Percentiles rank a stretch among this genome's conserved stretches.
These are phyloP conservation scores for Isoetes engelmannii DNA, from an alignment of 83 land plant genomes.

Conservation along the genomic window DNA sequence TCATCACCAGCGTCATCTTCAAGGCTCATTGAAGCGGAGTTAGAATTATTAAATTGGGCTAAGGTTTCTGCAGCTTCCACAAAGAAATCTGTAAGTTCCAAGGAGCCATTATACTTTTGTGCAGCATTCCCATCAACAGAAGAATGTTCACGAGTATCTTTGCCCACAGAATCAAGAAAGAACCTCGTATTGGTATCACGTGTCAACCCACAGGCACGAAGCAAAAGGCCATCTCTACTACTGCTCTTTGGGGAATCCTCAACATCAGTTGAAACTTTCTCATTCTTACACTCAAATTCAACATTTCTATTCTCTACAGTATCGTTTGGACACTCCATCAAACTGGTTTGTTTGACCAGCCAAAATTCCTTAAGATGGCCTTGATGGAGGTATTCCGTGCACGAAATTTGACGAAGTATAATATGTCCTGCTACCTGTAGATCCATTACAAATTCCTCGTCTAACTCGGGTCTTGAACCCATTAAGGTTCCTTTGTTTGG, in stretches of 20 bases:
- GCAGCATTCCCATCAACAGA: not conserved
- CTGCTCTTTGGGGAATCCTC: constrained; percentile 1
- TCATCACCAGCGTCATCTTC: constrained; percentile 5
- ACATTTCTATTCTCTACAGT: not conserved
- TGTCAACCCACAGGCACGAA: not conserved
- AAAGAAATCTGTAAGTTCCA: constrained; percentile 2
- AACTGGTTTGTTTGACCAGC: constrained; percentile 16
- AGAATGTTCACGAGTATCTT: not conserved
- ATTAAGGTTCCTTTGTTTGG: not conserved
- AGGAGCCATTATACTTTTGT: constrained; percentile 2
- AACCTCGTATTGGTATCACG: not conserved
- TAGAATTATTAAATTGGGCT: too few relatives aligned
- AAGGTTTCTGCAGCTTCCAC: not conserved
- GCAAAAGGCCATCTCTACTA: not conserved
- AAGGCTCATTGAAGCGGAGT: constrained; percentile 13
- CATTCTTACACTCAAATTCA: not conserved
- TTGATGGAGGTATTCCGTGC: constrained; percentile 18
- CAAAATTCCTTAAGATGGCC: constrained; percentile 39
- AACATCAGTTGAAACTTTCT: not conserved
- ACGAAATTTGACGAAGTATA: constrained; percentile 24
- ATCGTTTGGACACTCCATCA: not conserved
- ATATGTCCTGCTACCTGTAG: constrained; percentile 27
- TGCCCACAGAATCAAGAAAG: not conserved
- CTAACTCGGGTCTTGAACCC: constrained; percentile 36
- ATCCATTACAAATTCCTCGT: constrained; percentile 47